These are phyloP conservation scores for Asterophora lycoperdoides DNA, from an alignment of 768 basidiomycete species.

Conservation along the genomic window DNA sequence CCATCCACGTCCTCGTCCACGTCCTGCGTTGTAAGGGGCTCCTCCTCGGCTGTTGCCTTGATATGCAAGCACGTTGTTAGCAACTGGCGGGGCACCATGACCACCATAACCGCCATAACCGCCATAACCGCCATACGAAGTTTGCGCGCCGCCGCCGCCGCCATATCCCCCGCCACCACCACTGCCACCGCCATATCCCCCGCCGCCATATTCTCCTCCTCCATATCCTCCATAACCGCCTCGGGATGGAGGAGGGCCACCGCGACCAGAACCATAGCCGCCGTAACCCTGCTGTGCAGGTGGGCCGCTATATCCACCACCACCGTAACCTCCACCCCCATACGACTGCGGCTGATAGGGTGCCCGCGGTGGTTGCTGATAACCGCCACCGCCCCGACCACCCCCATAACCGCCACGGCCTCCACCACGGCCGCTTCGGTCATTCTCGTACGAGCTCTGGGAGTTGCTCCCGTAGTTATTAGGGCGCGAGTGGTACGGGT, in stretches of 20 bases:
- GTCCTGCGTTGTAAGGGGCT: constrained; percentile 23
- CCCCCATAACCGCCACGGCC: constrained; percentile 22
- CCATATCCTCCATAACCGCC: constrained; percentile 20
- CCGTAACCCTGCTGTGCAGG: constrained; percentile 24
- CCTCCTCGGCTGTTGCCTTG: constrained; percentile 24
- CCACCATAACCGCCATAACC: constrained; percentile 31
- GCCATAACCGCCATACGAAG: constrained; percentile 29
- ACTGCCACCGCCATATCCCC: constrained; percentile 17
- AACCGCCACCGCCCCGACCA: constrained; percentile 27
- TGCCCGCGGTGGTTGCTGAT: constrained; percentile 33
- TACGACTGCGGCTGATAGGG: constrained; percentile 26
- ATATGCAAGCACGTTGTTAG: constrained; percentile 33
- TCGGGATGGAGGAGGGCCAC: constrained; percentile 24
- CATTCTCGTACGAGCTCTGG: constrained; percentile 24
- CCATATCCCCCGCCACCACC: constrained; percentile 19
- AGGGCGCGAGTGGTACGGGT: constrained; percentile 43
- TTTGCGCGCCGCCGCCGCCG: constrained; percentile 12
- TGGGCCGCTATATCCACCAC: constrained; percentile 20
- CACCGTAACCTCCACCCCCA: constrained; percentile 30
- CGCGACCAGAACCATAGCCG: constrained; percentile 24
- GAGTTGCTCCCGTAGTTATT: constrained; percentile 32
- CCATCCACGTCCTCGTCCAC: constrained; percentile 38
- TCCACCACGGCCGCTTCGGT: constrained; percentile 21
- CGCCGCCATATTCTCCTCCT: constrained; percentile 27
- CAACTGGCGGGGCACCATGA: constrained; percentile 30